Evolutionary conservation across 768 basidiomycete genomes (phyloP).

Genomic region (Lactarius deliciosus): DNA sequence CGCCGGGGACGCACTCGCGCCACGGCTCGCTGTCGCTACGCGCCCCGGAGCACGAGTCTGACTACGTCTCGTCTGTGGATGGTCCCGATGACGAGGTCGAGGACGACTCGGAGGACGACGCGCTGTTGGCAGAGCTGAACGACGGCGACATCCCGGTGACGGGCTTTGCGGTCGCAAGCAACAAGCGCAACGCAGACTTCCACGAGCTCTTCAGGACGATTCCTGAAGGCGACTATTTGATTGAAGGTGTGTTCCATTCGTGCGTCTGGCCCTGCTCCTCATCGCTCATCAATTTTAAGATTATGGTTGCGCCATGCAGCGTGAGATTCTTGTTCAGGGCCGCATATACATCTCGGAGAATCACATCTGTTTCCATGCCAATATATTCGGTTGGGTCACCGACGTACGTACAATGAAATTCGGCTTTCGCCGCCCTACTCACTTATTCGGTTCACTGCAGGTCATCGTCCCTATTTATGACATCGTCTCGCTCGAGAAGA

Average conservation of each 20-base stretch:
- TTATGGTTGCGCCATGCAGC: conserved; percentile 95
- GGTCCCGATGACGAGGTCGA: conserved; percentile 34
- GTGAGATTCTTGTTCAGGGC: conserved; percentile 96
- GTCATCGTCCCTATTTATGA: conserved; percentile 87
- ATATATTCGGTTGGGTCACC: conserved; percentile 99
- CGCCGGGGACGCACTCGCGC: conserved; percentile 31
- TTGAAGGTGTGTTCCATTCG: conserved; percentile 70
- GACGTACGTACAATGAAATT: conserved; percentile 58
- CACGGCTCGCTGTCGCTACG: conserved; percentile 30
- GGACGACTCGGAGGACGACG: conserved; percentile 36
- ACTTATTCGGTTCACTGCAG: conserved; percentile 41
- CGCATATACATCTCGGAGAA: conserved; percentile 97
- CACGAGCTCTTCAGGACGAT: conserved; percentile 88
- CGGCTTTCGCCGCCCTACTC: neutral
- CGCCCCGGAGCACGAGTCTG: conserved; percentile 31
- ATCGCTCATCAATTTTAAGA: conserved; percentile 49
- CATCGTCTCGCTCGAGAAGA: conserved; percentile 86
- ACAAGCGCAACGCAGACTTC: conserved; percentile 92
- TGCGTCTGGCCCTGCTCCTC: neutral
- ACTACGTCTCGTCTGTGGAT: conserved; percentile 27
- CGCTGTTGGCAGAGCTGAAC: conserved; percentile 41
- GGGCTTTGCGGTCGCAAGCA: conserved; percentile 96
- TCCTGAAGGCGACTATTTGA: conserved; percentile 95
- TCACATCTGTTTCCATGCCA: conserved; percentile 98
- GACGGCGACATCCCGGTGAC: conserved; percentile 87